Percentiles rank a stretch among this genome's conserved stretches.
These are phyloP conservation scores for Barbatosphaeria neglecta DNA, from an alignment of 495 filamentous ascomycete species.

Conservation along the genomic window DNA sequence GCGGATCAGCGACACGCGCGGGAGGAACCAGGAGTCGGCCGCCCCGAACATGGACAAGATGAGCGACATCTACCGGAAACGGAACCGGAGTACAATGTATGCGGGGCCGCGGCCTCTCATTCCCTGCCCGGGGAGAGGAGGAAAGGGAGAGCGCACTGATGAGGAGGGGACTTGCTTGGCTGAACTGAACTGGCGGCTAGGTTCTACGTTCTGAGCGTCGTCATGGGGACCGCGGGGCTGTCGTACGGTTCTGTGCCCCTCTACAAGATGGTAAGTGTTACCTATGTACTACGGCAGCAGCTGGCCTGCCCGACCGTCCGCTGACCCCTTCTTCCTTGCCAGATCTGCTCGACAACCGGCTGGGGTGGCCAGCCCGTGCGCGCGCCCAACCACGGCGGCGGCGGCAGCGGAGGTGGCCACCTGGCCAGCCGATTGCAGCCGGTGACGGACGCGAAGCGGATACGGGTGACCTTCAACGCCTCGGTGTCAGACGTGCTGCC, in stretches of 20 bases:
- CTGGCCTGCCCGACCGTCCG: too few relatives aligned
- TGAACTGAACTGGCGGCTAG: constrained; percentile 32
- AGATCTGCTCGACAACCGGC: constrained; percentile 95
- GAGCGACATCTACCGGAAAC: constrained; percentile 41
- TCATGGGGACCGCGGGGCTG: constrained; percentile 80
- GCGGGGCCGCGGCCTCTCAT: too few relatives aligned
- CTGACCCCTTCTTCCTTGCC: not conserved
- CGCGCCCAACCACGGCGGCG: constrained; percentile 51
- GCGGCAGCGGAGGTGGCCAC: constrained; percentile 45
- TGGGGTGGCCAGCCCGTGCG: constrained; percentile 90
- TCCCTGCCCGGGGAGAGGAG: not conserved
- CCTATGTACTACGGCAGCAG: too few relatives aligned
- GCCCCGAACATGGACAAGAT: constrained; percentile 43
- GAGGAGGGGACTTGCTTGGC: not conserved
- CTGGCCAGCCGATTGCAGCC: constrained; percentile 63
- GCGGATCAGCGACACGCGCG: constrained; percentile 6
- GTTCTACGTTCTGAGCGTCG: constrained; percentile 74
- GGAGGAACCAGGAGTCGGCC: constrained; percentile 5
- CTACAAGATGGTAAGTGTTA: constrained; percentile 90
- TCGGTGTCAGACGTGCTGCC: constrained; percentile 90
- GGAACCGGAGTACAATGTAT: constrained; percentile 50
- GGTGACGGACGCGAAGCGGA: constrained; percentile 67
- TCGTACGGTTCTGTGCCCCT: constrained; percentile 93
- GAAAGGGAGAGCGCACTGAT: not conserved
- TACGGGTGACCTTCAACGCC: constrained; percentile 92